phyloP scores from a whole-genome alignment of 2,329 filamentous ascomycete genomes.

The Pseudonectria buxi region DNA sequence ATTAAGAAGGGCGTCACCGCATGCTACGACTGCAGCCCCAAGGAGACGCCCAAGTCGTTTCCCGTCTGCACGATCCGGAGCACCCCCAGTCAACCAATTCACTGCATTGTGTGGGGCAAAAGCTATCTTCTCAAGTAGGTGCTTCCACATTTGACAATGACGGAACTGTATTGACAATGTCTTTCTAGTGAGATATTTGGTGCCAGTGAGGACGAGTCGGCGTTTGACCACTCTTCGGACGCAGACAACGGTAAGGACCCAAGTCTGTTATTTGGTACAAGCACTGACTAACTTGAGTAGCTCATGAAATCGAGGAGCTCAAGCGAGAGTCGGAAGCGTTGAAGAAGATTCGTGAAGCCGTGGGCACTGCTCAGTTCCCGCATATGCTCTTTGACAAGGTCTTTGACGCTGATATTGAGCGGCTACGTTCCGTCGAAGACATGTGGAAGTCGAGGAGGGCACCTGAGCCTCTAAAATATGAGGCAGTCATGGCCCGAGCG shows the following conservation, averaged over 20 bases:
- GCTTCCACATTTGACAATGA: constrained; percentile 5
- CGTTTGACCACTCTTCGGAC: constrained; percentile 73
- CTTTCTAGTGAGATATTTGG: constrained; percentile 70
- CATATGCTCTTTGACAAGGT: constrained; percentile 87
- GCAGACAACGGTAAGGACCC: constrained; percentile 63
- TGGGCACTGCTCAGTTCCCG: constrained; percentile 72
- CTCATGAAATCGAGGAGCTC: constrained; percentile 80
- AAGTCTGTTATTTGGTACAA: background rate
- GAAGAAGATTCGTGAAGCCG: constrained; percentile 72
- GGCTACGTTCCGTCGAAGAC: constrained; percentile 79
- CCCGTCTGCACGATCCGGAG: constrained; percentile 96
- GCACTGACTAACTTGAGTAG: constrained; percentile 19
- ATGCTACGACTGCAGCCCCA: constrained; percentile 91
- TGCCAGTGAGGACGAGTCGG: constrained; percentile 76
- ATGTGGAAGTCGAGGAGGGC: constrained; percentile 87
- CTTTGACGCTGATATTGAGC: constrained; percentile 75
- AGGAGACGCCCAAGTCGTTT: constrained; percentile 86
- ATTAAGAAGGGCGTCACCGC: constrained; percentile 89
- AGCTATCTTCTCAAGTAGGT: constrained; percentile 78
- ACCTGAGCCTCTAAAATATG: constrained; percentile 68
- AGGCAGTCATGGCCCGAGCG: constrained; percentile 49
- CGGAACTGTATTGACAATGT: constrained; percentile 1
- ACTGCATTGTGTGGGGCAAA: constrained; percentile 98
- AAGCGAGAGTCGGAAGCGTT: constrained; percentile 77
- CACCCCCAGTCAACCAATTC: constrained; percentile 91